Evolutionary conservation across 106 monocot genomes (phyloP), one percentile per base, ranked within the genome.

Genomic region (Narthecium ossifragum): DNA sequence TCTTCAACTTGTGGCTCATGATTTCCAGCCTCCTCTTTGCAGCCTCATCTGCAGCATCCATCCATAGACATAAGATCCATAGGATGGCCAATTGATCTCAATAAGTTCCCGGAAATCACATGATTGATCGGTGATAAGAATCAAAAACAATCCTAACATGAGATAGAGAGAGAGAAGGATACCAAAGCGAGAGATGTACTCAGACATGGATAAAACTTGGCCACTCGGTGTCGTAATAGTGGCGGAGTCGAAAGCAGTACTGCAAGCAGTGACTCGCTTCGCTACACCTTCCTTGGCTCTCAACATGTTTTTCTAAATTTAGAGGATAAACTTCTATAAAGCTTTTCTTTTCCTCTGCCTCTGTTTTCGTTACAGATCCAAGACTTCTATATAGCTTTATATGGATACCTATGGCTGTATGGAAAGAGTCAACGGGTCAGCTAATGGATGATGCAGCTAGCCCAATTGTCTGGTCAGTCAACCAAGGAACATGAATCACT

Each of bases 141-240:
- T n/a, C n/a, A 57, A 21, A 57, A 31, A 6, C 12, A 11, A 34
- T 58, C 2, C 14, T 10, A 21, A 25, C 33, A 20, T 45, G 23
- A 34, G 25, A 23, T 23, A 51, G 48, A 64, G 36, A 63, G 36
- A 52, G 48, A 51, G 32, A 51, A 30, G 17, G 24, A 25, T 67
- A 74, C 74, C 74, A 12, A 62, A 62, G 18, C 31, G 46, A 18
- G 67, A 39, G 61, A 74, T 62, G 41, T 54, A 60, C 40, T 74
- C 55, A 26, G 74, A 61, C 4, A 74, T n/a, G n/a, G 67, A 40
- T 3, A 48, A 3, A 11, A 60, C 15, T 11, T 41, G 38, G 17
- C 65, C 65, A 23, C 21, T 17, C n/a, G 59, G 32, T 59, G 60
- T 37, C 50, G 50, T 27, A 51, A 57, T 38, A 46, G 71, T 34